Evolutionary conservation across 83 land plant species (phyloP).

Genomic region (Thuja plicata): DNA sequence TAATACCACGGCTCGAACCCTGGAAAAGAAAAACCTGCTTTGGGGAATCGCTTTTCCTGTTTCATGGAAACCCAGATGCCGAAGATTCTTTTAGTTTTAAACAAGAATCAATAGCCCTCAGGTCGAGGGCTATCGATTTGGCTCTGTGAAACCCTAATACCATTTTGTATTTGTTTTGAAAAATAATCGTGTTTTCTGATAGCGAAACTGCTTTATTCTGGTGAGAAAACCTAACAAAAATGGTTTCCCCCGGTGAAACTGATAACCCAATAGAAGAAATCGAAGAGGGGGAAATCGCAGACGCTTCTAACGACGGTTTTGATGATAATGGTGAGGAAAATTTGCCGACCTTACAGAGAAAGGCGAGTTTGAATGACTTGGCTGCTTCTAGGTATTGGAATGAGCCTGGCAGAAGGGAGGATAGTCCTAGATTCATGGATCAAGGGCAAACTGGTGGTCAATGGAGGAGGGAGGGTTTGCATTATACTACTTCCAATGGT

Average conservation of each 20-base stretch:
- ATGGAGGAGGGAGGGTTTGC: slow-evolving; percentile 43
- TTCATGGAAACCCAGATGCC: background rate
- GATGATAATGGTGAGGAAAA: slow-evolving; percentile 25
- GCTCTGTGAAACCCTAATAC: background rate
- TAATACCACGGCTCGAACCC: background rate
- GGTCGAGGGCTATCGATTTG: background rate
- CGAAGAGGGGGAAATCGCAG: slow-evolving; percentile 80
- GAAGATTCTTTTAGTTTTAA: background rate
- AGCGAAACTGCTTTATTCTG: background rate
- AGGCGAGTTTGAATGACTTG: slow-evolving; percentile 8
- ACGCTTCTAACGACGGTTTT: slow-evolving; percentile 46
- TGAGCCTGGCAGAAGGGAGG: slow-evolving; percentile 10
- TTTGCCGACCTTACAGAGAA: slow-evolving; percentile 12
- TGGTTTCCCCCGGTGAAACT: background rate
- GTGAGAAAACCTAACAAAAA: background rate
- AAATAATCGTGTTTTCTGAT: background rate
- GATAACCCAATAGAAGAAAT: slow-evolving; percentile 37
- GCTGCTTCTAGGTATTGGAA: slow-evolving; percentile 44
- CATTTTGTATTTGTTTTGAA: background rate
- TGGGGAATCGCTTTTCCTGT: background rate
- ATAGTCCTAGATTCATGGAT: slow-evolving; percentile 6
- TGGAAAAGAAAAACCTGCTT: background rate
- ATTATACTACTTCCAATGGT: slow-evolving; percentile 21
- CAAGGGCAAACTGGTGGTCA: slow-evolving; percentile 14
- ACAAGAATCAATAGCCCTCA: background rate